Base-by-base conservation (phyloP, 805 yeast species). In the Lipomyces yamanashiensis region DNA sequence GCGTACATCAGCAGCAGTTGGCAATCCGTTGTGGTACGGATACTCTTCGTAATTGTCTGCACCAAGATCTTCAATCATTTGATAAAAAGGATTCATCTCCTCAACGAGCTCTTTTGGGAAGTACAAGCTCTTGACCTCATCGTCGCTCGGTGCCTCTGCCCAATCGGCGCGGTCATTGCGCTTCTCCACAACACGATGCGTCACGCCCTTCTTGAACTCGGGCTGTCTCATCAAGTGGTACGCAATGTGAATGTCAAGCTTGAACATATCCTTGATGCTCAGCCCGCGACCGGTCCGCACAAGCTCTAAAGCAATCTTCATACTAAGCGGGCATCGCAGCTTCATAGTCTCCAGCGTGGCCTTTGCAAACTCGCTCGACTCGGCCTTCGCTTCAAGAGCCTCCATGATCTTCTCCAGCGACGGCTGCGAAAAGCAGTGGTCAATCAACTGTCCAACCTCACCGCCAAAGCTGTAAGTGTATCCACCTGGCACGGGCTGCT, bases 11-110 rank as follows among this genome's bases (percentile, higher is more conserved):
- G 74, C 67, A 75, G 89, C 90, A 12, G 84, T 79, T 57, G 98
- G 98, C 69, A 95, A 81, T 37, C 96, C 97, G 82, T 85, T 88
- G 71, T 84, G 78, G 78, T 80, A 84, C 43, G 92, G 91, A 71
- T 84, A 82, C 66, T 81, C 76, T 40, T 72, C 74, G 76, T 79
- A 83, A 19, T 81, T 77, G 47, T 76, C 73, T 49, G 73, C 73
- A 37, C 76, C 62, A 9, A 45, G 7, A 15, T 23, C 41, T 44
- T 59, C 55, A 8, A 56, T 17, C 21, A 15, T n/a, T 23, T 33
- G 23, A 23, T 36, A 57, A 44, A 33, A 34, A 40, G 52, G 39
- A 13, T n/a, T 37, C 56, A 61, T 40, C 39, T 21, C 62, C n/a
- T 37, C 40, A 8, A 37, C 57, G 34, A 34, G 43, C 23, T 40